Evolutionary conservation across 495 filamentous ascomycete species (phyloP).

Genomic region (Penicillium manginii): DNA sequence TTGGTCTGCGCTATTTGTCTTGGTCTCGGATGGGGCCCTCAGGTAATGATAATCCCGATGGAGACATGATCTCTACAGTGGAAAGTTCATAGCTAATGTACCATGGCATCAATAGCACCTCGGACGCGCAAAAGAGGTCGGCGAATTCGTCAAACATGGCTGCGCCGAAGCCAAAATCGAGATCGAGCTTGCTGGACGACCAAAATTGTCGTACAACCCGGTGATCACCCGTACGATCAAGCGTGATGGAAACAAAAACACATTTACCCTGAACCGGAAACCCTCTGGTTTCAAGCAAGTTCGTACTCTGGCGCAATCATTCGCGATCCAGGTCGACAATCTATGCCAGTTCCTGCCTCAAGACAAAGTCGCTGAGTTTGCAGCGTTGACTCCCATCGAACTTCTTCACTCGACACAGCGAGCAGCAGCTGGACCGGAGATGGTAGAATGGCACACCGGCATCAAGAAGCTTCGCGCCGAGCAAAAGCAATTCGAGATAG

Average conservation of each 20-base stretch:
- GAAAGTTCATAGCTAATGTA: slow-evolving; percentile 6
- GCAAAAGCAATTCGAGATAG: slow-evolving; percentile 66
- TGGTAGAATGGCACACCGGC: slow-evolving; percentile 76
- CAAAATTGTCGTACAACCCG: slow-evolving; percentile 59
- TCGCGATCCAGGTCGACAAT: slow-evolving; percentile 95
- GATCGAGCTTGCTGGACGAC: slow-evolving; percentile 74
- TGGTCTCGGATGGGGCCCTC: slow-evolving; percentile 81
- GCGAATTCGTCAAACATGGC: slow-evolving; percentile 94
- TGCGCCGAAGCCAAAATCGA: slow-evolving; percentile 77
- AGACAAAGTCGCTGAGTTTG: slow-evolving; percentile 94
- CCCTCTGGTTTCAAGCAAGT: slow-evolving; percentile 61
- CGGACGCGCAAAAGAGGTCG: slow-evolving; percentile 81
- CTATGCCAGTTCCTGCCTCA: slow-evolving; percentile 97
- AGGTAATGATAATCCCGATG: slow-evolving; percentile 41
- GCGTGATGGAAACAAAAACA: slow-evolving; percentile 76
- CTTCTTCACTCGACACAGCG: slow-evolving; percentile 82
- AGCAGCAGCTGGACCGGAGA: slow-evolving; percentile 79
- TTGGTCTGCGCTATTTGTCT: slow-evolving; percentile 97
- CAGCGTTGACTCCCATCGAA: slow-evolving; percentile 81
- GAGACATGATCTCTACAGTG: not conserved
- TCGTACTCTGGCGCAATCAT: slow-evolving; percentile 62
- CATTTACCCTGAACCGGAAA: slow-evolving; percentile 71
- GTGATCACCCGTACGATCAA: slow-evolving; percentile 76
- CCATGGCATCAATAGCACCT: slow-evolving; percentile 58
- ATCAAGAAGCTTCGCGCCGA: slow-evolving; percentile 70